Evolutionary conservation across 306 rosid genomes (phyloP), one percentile per base, ranked within the genome.

Genomic region (Biancaea sappan): DNA sequence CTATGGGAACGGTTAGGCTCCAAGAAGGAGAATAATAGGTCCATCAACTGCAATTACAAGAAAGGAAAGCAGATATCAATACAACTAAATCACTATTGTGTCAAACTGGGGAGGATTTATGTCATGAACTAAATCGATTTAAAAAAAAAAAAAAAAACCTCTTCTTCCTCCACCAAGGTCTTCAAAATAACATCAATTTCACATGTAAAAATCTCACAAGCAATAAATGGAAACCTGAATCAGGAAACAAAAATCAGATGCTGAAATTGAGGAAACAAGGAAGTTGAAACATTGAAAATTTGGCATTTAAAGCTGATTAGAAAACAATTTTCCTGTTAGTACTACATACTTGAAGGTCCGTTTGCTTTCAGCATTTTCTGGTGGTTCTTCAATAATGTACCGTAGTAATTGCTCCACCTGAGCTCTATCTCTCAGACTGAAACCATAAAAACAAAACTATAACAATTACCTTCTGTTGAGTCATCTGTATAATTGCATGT

Each of bases 141-240:
- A n/a, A n/a, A n/a, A n/a, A n/a, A n/a, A n/a, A n/a, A n/a, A n/a
- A n/a, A n/a, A 47, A 26, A 47, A 66, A 94, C 99, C 97, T 94
- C 96, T 81, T 90, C 93, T 84, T 94, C 99, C 74, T 94, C 99
- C 62, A 88, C 99, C 80, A 94, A 77, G 79, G 97, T 86, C 96
- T 94, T 94, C 84, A 94, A 85, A 80, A 94, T 94, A 78, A 94
- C 99, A 79, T 94, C 99, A 86, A 92, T 94, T 88, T 94, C 97
- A 81, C 99, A 94, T 15, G 96, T 94, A 66, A 94, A 94, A 74
- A 94, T 85, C 89, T 94, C 97, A 84, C 96, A 90, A 58, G 97
- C 82, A 77, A 94, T 94, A 87, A 92, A 94, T 10, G 97, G 97
- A 82, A 90, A 90, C 95, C 99, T 94, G 72, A 53, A 78, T 56